These are phyloP conservation scores for Pseudogymnoascus sp. DNA, from an alignment of 2,329 filamentous ascomycete genomes.

Conservation along the genomic window DNA sequence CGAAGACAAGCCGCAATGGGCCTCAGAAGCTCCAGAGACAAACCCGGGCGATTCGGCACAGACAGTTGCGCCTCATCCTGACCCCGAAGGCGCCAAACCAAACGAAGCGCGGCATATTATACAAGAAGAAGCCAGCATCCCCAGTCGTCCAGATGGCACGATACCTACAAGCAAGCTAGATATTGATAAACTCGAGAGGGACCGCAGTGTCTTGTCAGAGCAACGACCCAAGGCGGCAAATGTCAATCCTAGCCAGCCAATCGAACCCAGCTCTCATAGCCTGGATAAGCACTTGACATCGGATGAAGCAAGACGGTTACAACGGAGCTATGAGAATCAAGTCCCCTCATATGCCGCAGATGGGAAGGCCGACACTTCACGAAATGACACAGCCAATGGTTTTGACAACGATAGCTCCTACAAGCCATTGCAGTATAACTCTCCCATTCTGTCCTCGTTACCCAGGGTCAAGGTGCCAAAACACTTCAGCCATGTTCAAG, in stretches of 20 bases:
- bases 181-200: constrained; percentile 17
- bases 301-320: constrained; percentile 36
- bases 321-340: constrained; percentile 40
- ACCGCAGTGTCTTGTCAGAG: constrained; percentile 29
- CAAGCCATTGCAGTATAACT: constrained; percentile 37
- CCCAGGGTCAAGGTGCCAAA: constrained; percentile 48
- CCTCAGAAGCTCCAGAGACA: constrained; percentile 16
- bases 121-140: constrained; percentile 36
- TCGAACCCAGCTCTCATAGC: not conserved
- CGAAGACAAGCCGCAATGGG: constrained; percentile 32
- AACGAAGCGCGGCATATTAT: constrained; percentile 34
- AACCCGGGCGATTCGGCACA: constrained; percentile 15
- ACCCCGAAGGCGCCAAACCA: constrained; percentile 27
- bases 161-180: constrained; percentile 33
- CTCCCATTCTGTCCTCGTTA: constrained; percentile 41
- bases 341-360: constrained; percentile 44
- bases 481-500: constrained; percentile 31
- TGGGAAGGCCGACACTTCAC: constrained; percentile 19
- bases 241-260: constrained; percentile 23
- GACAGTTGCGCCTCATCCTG: constrained; percentile 19
- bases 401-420: constrained; percentile 48
- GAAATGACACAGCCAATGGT: constrained; percentile 15
- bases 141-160: constrained; percentile 41
- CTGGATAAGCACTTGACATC: constrained; percentile 24
- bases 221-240: constrained; percentile 30